Evolutionary conservation across 1,284 basidiomycete species (phyloP).

Genomic region (Chondrostereum purpureum): DNA sequence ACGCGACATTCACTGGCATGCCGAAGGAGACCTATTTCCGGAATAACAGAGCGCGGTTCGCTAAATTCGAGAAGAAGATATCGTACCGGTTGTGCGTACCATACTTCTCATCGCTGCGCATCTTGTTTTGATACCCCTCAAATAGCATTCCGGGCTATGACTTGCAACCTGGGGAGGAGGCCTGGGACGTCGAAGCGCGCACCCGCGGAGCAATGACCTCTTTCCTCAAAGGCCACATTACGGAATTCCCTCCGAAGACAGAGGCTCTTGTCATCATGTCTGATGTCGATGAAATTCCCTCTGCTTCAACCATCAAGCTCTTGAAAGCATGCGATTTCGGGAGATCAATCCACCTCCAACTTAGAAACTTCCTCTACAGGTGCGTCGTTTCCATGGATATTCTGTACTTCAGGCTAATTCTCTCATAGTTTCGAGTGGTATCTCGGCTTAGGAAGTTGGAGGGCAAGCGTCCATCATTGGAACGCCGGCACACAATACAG

Average conservation of each 20-base stretch:
- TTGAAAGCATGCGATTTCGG: constrained; percentile 56
- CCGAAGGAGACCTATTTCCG: constrained; percentile 51
- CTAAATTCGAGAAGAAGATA: constrained; percentile 48
- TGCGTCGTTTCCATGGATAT: constrained; percentile 17
- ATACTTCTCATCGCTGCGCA: constrained; percentile 5
- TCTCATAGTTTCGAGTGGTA: constrained; percentile 50
- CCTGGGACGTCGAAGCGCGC: constrained; percentile 34
- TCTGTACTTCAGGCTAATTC: background rate
- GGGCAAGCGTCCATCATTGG: constrained; percentile 49
- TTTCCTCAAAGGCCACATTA: constrained; percentile 33
- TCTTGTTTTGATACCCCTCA: background rate
- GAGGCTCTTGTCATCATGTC: constrained; percentile 53
- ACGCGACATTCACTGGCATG: constrained; percentile 55
- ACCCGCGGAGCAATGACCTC: constrained; percentile 36
- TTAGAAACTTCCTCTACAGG: constrained; percentile 61
- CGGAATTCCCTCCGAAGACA: constrained; percentile 22
- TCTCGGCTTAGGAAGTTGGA: constrained; percentile 47
- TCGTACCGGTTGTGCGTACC: constrained; percentile 39
- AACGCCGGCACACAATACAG: constrained; percentile 34
- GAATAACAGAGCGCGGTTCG: constrained; percentile 40
- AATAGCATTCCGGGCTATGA: constrained; percentile 33
- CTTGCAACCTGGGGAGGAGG: constrained; percentile 27
- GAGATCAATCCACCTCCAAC: constrained; percentile 52
- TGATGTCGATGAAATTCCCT: constrained; percentile 67
- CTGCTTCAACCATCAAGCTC: constrained; percentile 46